Conservation (phyloP, 306 rosid genomes). For the Luffa acutangula region DNA sequence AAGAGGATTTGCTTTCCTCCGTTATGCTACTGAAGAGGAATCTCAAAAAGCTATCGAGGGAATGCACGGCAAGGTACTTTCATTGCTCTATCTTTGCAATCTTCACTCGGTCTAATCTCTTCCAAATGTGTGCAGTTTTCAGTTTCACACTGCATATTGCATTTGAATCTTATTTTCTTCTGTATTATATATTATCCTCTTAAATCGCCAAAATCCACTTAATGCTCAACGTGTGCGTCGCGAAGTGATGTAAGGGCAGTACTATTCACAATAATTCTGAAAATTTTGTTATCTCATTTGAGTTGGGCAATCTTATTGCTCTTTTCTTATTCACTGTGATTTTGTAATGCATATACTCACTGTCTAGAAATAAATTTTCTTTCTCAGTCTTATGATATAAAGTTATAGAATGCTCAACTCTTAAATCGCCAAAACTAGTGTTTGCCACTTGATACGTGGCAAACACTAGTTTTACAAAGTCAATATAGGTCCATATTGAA, state of each 20-base stretch:
- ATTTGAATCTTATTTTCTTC: not conserved
- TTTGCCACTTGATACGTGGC: too few species aligned
- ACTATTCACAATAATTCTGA: not conserved
- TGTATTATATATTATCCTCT: not conserved
- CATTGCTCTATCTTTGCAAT: not conserved
- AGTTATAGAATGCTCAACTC: not conserved
- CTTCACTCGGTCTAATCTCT: not conserved
- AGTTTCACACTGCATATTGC: not conserved
- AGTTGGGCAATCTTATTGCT: not conserved
- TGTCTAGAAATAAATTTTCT: not conserved
- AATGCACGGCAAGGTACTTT: slow-evolving; percentile 88
- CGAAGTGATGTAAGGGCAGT: not conserved
- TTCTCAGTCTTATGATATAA: not conserved
- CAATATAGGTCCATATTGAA: too few species aligned
- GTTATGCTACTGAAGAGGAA: slow-evolving; percentile 66
- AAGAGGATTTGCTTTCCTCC: slow-evolving; percentile 89
- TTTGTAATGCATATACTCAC: not conserved
- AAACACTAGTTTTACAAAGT: too few species aligned
- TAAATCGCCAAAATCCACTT: not conserved
- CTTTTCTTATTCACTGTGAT: not conserved
- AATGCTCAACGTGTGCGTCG: not conserved
- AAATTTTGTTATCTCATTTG: not conserved
- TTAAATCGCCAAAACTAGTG: too few species aligned
- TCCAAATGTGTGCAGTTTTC: not conserved
- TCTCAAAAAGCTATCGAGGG: slow-evolving; percentile 77